Evolutionary conservation across 2,329 filamentous ascomycete species (phyloP).

Genomic region (Plectosphaerella plurivora): DNA sequence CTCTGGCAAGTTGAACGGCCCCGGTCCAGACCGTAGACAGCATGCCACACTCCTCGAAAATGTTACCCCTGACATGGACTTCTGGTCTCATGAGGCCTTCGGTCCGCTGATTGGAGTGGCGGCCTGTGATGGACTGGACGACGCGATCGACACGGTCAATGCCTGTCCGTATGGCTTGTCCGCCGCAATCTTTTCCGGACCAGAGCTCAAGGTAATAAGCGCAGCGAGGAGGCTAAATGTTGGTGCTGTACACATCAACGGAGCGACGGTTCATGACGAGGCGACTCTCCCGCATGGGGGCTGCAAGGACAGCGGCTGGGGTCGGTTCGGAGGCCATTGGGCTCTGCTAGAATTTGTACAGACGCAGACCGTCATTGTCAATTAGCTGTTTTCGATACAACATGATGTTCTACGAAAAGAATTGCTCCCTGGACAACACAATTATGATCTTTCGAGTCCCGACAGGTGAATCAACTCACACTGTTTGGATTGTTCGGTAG

Average conservation of each 20-base stretch:
- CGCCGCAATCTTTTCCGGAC: constrained; percentile 10
- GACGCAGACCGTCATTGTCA: constrained; percentile 6
- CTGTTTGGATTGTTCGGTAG: not conserved
- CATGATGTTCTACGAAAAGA: not conserved
- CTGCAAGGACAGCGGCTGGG: constrained; percentile 15
- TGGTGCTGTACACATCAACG: constrained; percentile 17
- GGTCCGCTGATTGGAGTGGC: constrained; percentile 13
- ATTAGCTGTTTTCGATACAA: not conserved
- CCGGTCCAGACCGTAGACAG: not conserved
- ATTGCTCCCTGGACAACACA: no score
- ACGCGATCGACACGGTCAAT: constrained; percentile 13
- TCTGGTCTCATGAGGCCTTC: constrained; percentile 13
- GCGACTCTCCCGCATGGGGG: constrained; percentile 17
- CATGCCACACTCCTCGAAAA: constrained; percentile 8
- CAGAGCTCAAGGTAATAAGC: constrained; percentile 3
- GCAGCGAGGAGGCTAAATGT: constrained; percentile 8
- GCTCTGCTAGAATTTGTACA: constrained; percentile 7
- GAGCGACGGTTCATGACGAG: constrained; percentile 15
- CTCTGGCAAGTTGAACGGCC: not conserved
- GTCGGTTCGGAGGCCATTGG: constrained; percentile 14
- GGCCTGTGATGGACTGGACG: constrained; percentile 5
- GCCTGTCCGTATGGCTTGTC: constrained; percentile 14
- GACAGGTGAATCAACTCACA: not conserved
- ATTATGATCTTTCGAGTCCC: no score
- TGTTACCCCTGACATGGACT: constrained; percentile 12